Conservation (phyloP, 768 basidiomycete genomes). For the Megacollybia marginata region DNA sequence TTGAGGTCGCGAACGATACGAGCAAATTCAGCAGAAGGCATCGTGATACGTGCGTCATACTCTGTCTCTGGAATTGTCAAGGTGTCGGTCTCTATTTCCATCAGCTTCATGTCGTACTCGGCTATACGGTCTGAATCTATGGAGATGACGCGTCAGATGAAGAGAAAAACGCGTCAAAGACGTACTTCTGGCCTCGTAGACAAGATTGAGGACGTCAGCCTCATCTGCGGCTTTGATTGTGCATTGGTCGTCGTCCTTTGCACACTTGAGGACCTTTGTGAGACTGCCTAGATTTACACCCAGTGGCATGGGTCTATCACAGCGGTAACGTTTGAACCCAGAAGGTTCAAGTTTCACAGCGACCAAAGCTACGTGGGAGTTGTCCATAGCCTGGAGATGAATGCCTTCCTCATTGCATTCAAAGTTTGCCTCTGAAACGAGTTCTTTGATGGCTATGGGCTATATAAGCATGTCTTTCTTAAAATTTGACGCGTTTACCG, state of each 20-base stretch:
- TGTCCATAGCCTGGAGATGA: conserved; percentile 97
- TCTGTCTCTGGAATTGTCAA: conserved; percentile 96
- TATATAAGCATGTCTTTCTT: background rate
- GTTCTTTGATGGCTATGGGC: conserved; percentile 84
- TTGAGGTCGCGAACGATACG: conserved; percentile 92
- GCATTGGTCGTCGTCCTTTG: conserved; percentile 91
- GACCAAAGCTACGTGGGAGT: conserved; percentile 97
- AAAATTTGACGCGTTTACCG: conserved; percentile 39
- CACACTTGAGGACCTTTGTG: conserved; percentile 94
- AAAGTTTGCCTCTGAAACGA: conserved; percentile 96
- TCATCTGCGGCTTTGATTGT: conserved; percentile 89
- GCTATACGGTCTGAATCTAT: conserved; percentile 88
- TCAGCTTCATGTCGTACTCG: conserved; percentile 98
- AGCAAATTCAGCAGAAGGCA: conserved; percentile 81
- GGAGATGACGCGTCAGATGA: conserved; percentile 1
- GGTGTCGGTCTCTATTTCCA: conserved; percentile 97
- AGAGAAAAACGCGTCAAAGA: conserved; percentile 11
- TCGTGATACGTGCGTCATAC: conserved; percentile 87
- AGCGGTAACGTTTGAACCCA: conserved; percentile 85
- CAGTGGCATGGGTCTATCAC: conserved; percentile 90
- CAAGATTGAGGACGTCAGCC: conserved; percentile 78
- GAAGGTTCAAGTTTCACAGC: conserved; percentile 71
- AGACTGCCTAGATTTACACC: conserved; percentile 83
- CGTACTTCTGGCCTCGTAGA: conserved; percentile 87
- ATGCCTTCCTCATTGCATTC: conserved; percentile 96